Base-by-base conservation (phyloP, 2,329 filamentous ascomycete genomes). In the Paecilomyces sp. region DNA sequence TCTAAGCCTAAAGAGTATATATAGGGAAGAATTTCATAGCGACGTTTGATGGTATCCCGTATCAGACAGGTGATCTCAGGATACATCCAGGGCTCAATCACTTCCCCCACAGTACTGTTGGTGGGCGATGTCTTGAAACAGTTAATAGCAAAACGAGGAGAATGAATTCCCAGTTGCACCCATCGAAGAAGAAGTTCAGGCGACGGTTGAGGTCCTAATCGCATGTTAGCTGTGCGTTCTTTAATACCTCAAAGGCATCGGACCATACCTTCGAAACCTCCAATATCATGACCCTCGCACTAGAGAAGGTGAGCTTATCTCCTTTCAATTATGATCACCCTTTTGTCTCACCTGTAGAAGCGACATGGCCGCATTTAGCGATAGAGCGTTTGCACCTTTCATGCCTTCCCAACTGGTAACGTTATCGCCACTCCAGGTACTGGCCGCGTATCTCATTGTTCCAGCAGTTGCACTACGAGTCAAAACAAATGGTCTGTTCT, bases 1-100 rank as follows among this genome's bases (percentile, higher is more conserved):
- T 84, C 78, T 0, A 91, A 77, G 52, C 83, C 82, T 1, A 86
- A 78, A 0, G 85, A 86, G 72, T 91, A 91, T 7, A 88, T 80
- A 69, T 90, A 91, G 0, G 88, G 88, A 8, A 91, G 82, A 58
- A 91, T 77, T 63, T 87, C 86, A 67, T 91, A 91, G 33, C 88
- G 82, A 6, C 88, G 81, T 72, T 86, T 86, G 70, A 91, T 89
- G 0, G 86, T 81, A 57, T 81, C 80, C 15, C 88, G 82, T 13
- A 91, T 77, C 1, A 87, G 72, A 0, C 82, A 83, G 0, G 86
- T 85, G 30, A 86, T 85, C 36, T 86, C 82, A 0, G 87, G 85
- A 67, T 90, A 88, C 86, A 90, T 90, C 86, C 87, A 91, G 0
- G 88, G 88, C 74, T 90, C 88, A 60, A 91, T 91, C 0, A 91